Base-by-base conservation (phyloP, 208 protist genomes). In the Phytomonas sp. region DNA sequence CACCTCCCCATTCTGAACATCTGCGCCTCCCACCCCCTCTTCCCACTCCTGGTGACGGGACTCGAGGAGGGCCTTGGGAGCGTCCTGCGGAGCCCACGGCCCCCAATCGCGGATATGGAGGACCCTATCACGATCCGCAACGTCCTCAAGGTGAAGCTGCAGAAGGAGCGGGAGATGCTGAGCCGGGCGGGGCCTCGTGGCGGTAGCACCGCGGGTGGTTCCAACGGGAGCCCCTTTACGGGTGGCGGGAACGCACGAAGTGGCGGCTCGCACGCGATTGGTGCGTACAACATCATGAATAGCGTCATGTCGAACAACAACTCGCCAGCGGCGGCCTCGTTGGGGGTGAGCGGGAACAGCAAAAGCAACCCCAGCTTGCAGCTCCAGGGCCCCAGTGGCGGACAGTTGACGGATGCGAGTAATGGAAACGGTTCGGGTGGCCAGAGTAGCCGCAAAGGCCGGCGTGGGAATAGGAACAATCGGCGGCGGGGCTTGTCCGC, bases 1-100 rank as follows among this genome's bases (percentile, higher is more conserved):
- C 40, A 51, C 13, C 51, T 73, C 26, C 83, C 78, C 36, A 79
- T 93, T 60, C 67, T 93, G 23, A 88, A 93, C 73, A 77, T 91
- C 33, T 46, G 74, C 0, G 67, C 84, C 2, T 37, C 67, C 29
- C 88, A 93, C 73, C 82, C 84, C 29, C 73, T 78, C 62, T 93
- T 93, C 62, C 78, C 76, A n/a, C 66, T 75, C 11, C 70, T 84
- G 2, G 72, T 88, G 28, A 79, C 73, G 40, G 78, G 80, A 8
- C 65, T 74, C 34, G 29, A 73, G 36, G 65, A 74, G 20, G 46
- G 65, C 3, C 66, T 31, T 17, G 40, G 0, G 70, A 70, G 75
- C 67, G 70, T 11, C 53, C 11, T 15, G 34, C 29, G 34, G 70
- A 62, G 15, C n/a, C 67, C 7, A 53, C 66, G 23, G 53, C 75